Percentiles rank a stretch among this genome's conserved stretches.
phyloP scores from a whole-genome alignment of 768 basidiomycete species.

The Filobasidium wieringae region DNA sequence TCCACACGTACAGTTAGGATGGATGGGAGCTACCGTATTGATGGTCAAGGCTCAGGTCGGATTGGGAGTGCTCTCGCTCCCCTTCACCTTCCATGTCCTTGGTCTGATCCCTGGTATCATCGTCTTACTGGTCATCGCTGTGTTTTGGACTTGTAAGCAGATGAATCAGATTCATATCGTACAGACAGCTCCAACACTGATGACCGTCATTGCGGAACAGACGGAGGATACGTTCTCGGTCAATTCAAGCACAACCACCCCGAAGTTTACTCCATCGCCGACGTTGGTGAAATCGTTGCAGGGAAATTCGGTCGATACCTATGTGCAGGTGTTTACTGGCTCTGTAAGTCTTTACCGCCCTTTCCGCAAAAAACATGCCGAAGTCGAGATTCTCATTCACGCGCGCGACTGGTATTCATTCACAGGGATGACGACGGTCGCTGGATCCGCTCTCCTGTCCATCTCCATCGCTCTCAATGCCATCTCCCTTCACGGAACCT shows the following conservation, averaged over 20 bases:
- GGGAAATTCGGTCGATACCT: slow-evolving; percentile 25
- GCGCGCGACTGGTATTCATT: not conserved
- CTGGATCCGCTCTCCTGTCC: slow-evolving; percentile 32
- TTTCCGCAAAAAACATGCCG: no score
- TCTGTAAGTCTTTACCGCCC: slow-evolving; percentile 3
- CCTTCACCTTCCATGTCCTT: slow-evolving; percentile 19
- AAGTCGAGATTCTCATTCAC: no score
- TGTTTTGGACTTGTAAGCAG: not conserved
- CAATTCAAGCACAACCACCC: slow-evolving; percentile 32
- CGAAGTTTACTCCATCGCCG: slow-evolving; percentile 18
- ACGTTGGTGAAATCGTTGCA: slow-evolving; percentile 23
- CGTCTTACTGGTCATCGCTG: not conserved
- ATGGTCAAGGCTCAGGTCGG: slow-evolving; percentile 30
- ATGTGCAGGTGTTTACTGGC: slow-evolving; percentile 20
- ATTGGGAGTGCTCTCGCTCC: slow-evolving; percentile 29
- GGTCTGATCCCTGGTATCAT: slow-evolving; percentile 27
- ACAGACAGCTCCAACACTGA: no score
- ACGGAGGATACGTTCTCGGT: slow-evolving; percentile 4
- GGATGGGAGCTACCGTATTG: slow-evolving; percentile 27
- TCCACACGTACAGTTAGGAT: not conserved
- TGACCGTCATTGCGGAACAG: no score
- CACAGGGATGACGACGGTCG: slow-evolving; percentile 19
- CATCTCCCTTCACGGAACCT: slow-evolving; percentile 35
- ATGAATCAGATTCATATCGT: no score
- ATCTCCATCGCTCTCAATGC: slow-evolving; percentile 39